A percentile compares a stretch with the other conserved stretches of the same genome.
These are phyloP conservation scores for Adansonia rubrostipa DNA, from an alignment of 441 rosid genomes.

Conservation along the genomic window DNA sequence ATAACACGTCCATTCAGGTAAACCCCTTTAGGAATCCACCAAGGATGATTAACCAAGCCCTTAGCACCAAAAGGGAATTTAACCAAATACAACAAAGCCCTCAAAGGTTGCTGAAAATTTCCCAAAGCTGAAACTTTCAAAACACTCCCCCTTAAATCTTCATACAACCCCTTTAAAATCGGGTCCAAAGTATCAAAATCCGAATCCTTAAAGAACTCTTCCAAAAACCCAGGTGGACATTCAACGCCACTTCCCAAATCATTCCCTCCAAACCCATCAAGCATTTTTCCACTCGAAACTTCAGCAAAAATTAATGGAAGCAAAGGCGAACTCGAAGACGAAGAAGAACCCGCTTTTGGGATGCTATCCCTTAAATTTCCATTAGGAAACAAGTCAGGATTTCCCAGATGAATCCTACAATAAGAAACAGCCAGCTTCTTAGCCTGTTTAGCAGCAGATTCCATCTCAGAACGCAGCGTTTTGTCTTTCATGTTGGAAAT, in stretches of 20 bases:
- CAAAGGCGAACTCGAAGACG: conserved; percentile 49
- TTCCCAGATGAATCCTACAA: conserved; percentile 74
- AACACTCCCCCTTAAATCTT: conserved; percentile 89
- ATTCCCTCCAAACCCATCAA: conserved; percentile 60
- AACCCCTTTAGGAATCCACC: conserved; percentile 95
- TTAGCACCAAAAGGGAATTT: conserved; percentile 76
- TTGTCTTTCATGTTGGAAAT: conserved; percentile 85
- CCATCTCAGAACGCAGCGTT: conserved; percentile 65
- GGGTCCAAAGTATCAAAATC: conserved; percentile 88
- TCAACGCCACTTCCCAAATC: conserved; percentile 47
- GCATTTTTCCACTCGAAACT: conserved; percentile 48
- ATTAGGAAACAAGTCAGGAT: conserved; percentile 66
- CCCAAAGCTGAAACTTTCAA: conserved; percentile 82
- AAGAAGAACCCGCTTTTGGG: conserved; percentile 29
- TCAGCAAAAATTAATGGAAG: conserved; percentile 71
- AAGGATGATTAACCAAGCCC: conserved; percentile 79
- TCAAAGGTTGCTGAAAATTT: conserved; percentile 85
- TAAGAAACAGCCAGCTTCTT: conserved; percentile 78
- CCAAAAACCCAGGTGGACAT: conserved; percentile 78
- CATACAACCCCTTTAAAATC: conserved; percentile 75
- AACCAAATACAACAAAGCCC: conserved; percentile 79
- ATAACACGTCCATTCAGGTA: conserved; percentile 92
- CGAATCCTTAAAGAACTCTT: conserved; percentile 79
- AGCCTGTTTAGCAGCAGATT: conserved; percentile 59
- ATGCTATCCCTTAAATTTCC: conserved; percentile 29